A percentile compares a stretch with the other conserved stretches of the same genome.
phyloP scores from a whole-genome alignment of 1,284 basidiomycete genomes.

The Cerioporus squamosus region DNA sequence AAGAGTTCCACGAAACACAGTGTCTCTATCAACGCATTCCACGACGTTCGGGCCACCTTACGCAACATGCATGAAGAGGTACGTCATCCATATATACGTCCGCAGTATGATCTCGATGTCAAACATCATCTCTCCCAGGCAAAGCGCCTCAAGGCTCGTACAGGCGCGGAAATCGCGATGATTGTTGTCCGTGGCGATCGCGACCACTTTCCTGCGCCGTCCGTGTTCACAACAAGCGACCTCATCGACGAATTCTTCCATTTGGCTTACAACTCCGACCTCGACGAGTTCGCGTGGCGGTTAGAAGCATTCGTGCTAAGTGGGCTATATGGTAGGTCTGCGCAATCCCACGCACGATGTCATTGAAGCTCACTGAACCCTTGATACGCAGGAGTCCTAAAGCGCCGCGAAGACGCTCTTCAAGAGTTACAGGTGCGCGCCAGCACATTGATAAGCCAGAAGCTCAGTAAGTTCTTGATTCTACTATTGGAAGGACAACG shows the following conservation, averaged over 20 bases:
- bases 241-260: constrained; percentile 16
- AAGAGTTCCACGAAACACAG: constrained; percentile 1
- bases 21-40: constrained; percentile 1
- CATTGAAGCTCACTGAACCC: no score
- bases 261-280: neutral
- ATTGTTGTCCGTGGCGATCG: constrained; percentile 3
- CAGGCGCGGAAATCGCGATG: constrained; percentile 18
- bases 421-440: neutral
- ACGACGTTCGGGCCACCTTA: constrained; percentile 1
- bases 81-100: neutral
- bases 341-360: neutral
- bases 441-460: neutral
- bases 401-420: neutral
- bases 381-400: neutral
- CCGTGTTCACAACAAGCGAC: constrained; percentile 6
- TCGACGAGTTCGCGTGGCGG: neutral
- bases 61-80: constrained; percentile 2
- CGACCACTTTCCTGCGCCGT: constrained; percentile 12
- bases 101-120: no score
- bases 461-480: neutral
- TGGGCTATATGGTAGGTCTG: neutral
- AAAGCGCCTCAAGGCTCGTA: constrained; percentile 11
- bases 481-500: neutral
- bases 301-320: constrained; percentile 3
- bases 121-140: neutral